Evolutionary conservation across 345 rosid species (phyloP), one percentile per base, ranked within the genome.

Genomic region (Ceriops tagal): DNA sequence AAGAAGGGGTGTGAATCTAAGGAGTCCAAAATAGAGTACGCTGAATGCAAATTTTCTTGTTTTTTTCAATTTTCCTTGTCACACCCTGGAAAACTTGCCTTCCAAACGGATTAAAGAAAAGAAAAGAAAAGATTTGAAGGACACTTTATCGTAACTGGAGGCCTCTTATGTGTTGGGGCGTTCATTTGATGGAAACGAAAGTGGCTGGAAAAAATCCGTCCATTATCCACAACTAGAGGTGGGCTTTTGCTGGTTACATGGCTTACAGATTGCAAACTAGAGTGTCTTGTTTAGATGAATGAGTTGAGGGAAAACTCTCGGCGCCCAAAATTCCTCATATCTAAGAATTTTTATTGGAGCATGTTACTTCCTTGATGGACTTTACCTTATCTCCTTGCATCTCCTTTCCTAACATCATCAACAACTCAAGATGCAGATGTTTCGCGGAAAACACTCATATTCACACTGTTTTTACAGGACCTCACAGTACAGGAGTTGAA

Each of bases 301-400:
- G 49, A 43, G 5, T 43, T 13, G 49, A 15, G 5, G 18, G 49
- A 43, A 43, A 43, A 13, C 13, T 43, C 49, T 39, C 16, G 11
- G 13, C 47, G 1, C 47, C 49, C 49, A 13, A 43, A 43, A 13
- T 11, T 43, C 47, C 37, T 46, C 62, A 46, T 67, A 19, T 65
- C 68, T 66, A 5, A 26, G 46, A 51, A 47, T 21, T 16, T 43
- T 34, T 15, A 11, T n/a, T 62, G 46, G 61, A 34, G 16, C 64
- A 37, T 30, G 49, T 62, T 32, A n/a, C 35, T 64, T 71, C 76
- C 58, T 87, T 88, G 92, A 88, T 88, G 95, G 88, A 84, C 30
- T 83, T 67, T 78, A 72, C 73, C 64, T 72, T 77, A 13, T 60
- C 52, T 72, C 74, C 73, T 53, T 80, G 56, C 46, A 66, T 64